Evolutionary conservation across 768 basidiomycete species (phyloP).

Genomic region (Boletus reticulatus): DNA sequence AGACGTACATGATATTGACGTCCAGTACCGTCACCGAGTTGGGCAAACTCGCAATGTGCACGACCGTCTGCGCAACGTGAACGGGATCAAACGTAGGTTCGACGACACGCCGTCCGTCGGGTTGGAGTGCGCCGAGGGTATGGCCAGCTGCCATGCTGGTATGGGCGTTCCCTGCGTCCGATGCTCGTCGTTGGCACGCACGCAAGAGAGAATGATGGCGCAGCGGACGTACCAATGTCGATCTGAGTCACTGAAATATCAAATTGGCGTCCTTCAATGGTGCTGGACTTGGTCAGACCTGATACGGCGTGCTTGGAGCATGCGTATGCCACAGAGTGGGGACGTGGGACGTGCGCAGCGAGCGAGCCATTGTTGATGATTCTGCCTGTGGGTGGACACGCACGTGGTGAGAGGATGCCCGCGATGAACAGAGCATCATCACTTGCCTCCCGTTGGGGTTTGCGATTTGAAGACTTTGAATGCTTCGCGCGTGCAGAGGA

Average conservation of each 20-base stretch:
- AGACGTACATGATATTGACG: slow-evolving; percentile 69
- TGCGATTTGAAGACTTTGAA: slow-evolving; percentile 72
- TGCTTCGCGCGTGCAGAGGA: slow-evolving; percentile 77
- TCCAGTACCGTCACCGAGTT: slow-evolving; percentile 67
- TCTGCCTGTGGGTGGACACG: slow-evolving; percentile 42
- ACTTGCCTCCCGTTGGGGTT: slow-evolving; percentile 63
- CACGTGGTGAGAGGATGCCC: not conserved
- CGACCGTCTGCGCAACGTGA: slow-evolving; percentile 70
- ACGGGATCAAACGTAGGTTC: slow-evolving; percentile 71
- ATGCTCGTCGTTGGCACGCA: too few relatives aligned
- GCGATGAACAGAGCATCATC: not conserved
- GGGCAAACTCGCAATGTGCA: slow-evolving; percentile 69
- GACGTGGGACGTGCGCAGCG: slow-evolving; percentile 69
- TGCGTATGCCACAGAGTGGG: slow-evolving; percentile 62
- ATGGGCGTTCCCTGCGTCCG: slow-evolving; percentile 61
- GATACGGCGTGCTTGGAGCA: slow-evolving; percentile 77
- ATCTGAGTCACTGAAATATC: slow-evolving; percentile 79
- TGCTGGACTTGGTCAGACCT: slow-evolving; percentile 73
- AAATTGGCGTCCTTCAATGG: slow-evolving; percentile 72
- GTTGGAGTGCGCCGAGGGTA: slow-evolving; percentile 56
- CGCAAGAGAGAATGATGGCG: too few relatives aligned
- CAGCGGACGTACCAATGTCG: slow-evolving; percentile 59
- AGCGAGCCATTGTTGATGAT: slow-evolving; percentile 90
- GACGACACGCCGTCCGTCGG: slow-evolving; percentile 54
- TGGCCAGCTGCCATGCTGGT: slow-evolving; percentile 55